These are phyloP conservation scores for Arthrobotrys iridis DNA, from an alignment of 2,329 filamentous ascomycete genomes.

Conservation along the genomic window DNA sequence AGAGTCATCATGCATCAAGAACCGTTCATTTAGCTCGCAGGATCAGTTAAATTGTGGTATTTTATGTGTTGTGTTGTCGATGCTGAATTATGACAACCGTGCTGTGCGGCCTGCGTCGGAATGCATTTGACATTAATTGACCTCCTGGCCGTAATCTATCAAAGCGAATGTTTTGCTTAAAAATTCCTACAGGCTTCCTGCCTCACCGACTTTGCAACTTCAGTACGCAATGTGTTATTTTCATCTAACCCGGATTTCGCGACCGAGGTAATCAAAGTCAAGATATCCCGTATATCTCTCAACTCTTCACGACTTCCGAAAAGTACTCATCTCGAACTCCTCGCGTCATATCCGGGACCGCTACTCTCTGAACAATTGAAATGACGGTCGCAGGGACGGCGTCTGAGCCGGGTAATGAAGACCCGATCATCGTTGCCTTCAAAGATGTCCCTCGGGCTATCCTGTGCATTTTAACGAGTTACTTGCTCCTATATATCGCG, in stretches of 20 bases:
- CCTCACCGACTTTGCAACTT: not conserved
- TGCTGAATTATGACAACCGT: not conserved
- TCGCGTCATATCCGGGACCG: not conserved
- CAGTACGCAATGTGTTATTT: conserved; percentile 5
- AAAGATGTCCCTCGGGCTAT: conserved; percentile 41
- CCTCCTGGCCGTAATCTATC: conserved; percentile 11
- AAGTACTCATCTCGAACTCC: not conserved
- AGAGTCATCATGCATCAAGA: conserved; percentile 1
- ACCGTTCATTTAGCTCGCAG: not conserved
- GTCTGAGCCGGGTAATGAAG: conserved; percentile 35
- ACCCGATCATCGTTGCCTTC: conserved; percentile 44
- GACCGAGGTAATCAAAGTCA: not conserved
- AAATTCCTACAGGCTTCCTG: conserved; percentile 4
- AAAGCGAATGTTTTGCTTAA: not conserved
- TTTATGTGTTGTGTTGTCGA: conserved; percentile 48
- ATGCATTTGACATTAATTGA: conserved; percentile 13
- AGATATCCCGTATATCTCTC: not conserved
- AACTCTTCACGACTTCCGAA: not conserved
- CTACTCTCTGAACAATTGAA: not conserved
- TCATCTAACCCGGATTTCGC: not conserved
- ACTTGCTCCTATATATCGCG: conserved; percentile 26
- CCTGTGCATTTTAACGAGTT: conserved; percentile 30
- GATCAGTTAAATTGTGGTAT: conserved; percentile 17
- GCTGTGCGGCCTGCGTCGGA: conserved; percentile 15
- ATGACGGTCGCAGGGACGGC: conserved; percentile 49